phyloP scores from a whole-genome alignment of 371 early-diverging fungal species.

The Mucor indicus region DNA sequence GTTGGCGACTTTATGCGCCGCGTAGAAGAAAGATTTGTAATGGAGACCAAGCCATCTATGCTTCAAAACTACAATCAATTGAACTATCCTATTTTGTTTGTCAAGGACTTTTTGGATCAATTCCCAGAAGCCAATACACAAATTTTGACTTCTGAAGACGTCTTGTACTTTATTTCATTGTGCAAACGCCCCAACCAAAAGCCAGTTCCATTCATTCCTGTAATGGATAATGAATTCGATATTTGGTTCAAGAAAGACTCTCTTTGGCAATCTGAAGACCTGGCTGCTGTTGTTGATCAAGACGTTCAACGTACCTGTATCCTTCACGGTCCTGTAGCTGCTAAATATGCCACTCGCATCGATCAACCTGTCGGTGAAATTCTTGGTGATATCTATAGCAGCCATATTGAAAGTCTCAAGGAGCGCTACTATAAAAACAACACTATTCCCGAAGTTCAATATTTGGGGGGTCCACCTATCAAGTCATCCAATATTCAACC shows the following conservation, averaged over 20 bases:
- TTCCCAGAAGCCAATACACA: slow-evolving; percentile 75
- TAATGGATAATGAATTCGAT: slow-evolving; percentile 88
- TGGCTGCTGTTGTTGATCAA: slow-evolving; percentile 85
- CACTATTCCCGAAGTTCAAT: slow-evolving; percentile 74
- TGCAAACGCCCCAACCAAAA: slow-evolving; percentile 82
- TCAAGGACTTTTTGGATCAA: slow-evolving; percentile 70
- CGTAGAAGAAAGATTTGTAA: slow-evolving; percentile 85
- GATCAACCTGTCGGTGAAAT: slow-evolving; percentile 89
- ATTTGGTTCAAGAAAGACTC: slow-evolving; percentile 95
- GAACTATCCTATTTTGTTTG: slow-evolving; percentile 61
- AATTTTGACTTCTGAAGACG: slow-evolving; percentile 86
- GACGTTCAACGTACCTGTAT: slow-evolving; percentile 89
- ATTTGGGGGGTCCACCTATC: slow-evolving; percentile 65
- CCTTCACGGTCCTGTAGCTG: slow-evolving; percentile 92
- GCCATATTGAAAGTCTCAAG: slow-evolving; percentile 74
- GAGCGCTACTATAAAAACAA: slow-evolving; percentile 68
- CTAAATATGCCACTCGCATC: slow-evolving; percentile 65
- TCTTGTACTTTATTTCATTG: slow-evolving; percentile 79
- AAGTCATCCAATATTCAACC: slow-evolving; percentile 4
- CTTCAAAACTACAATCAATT: slow-evolving; percentile 72
- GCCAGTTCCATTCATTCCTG: slow-evolving; percentile 90
- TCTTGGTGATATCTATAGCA: slow-evolving; percentile 79
- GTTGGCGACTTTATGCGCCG: slow-evolving; percentile 84
- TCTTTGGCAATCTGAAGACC: slow-evolving; percentile 91
- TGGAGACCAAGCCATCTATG: slow-evolving; percentile 44